A percentile compares a stretch with the other conserved stretches of the same genome.
Evolutionary conservation across 176 grass and related monocot species (phyloP).

Genomic region (Chloris gayana): DNA sequence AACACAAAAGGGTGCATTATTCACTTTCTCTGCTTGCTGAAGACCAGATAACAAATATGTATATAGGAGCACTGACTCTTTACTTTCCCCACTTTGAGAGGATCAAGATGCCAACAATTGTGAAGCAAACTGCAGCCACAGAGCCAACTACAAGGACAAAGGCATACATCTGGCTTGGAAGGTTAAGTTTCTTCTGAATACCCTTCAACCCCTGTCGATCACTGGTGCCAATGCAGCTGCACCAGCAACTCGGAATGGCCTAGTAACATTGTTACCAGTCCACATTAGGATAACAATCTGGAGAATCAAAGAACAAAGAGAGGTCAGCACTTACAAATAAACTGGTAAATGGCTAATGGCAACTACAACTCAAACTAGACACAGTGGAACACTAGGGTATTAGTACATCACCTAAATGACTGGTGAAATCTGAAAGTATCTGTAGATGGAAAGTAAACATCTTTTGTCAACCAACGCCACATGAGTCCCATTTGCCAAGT

Average conservation of each 20-base stretch:
- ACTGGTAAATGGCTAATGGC: background rate
- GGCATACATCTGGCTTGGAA: slow-evolving; percentile 56
- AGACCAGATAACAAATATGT: background rate
- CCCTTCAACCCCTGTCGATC: slow-evolving; percentile 53
- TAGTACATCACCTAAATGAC: background rate
- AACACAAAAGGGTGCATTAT: slow-evolving; percentile 8
- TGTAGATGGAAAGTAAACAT: background rate
- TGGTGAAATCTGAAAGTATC: background rate
- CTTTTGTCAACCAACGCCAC: background rate
- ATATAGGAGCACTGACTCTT: slow-evolving; percentile 18
- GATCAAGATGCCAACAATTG: slow-evolving; percentile 54
- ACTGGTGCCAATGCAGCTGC: slow-evolving; percentile 26
- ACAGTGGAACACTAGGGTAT: background rate
- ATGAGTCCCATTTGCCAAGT: background rate
- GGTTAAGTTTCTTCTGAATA: slow-evolving; percentile 55
- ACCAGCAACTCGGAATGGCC: slow-evolving; percentile 40
- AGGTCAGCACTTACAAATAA: background rate
- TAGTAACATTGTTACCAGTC: slow-evolving; percentile 65
- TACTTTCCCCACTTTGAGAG: slow-evolving; percentile 72
- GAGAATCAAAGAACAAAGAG: slow-evolving; percentile 28
- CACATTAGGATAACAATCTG: slow-evolving; percentile 76
- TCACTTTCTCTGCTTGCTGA: background rate
- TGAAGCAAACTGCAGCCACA: slow-evolving; percentile 45
- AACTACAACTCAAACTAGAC: background rate
- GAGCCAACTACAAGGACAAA: slow-evolving; percentile 53